phyloP scores from a whole-genome alignment of 805 yeast species.

The Ogataea siamensis region DNA sequence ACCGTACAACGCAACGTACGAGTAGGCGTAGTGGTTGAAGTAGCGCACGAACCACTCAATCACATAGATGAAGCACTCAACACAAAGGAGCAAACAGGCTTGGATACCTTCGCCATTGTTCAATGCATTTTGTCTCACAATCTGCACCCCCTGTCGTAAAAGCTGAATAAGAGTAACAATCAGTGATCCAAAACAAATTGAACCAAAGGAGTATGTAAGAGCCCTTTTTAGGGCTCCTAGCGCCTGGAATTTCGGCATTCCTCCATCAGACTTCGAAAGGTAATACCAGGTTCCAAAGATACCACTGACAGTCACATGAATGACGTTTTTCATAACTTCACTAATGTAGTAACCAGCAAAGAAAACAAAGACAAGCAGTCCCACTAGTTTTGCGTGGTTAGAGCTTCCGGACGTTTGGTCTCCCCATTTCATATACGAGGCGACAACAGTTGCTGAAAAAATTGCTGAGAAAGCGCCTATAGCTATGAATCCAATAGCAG shows the following conservation, averaged over 20 bases:
- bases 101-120: slow-evolving; percentile 22
- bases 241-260: slow-evolving; percentile 75
- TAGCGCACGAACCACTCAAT: slow-evolving; percentile 48
- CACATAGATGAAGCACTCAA: slow-evolving; percentile 24
- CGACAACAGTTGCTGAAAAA: slow-evolving; percentile 65
- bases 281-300: slow-evolving; percentile 94
- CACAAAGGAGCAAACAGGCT: slow-evolving; percentile 18
- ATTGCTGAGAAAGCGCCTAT: slow-evolving; percentile 63
- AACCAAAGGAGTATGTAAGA: slow-evolving; percentile 82
- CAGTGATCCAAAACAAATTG: slow-evolving; percentile 77
- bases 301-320: slow-evolving; percentile 81
- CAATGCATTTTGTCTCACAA: slow-evolving; percentile 41
- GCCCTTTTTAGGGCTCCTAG: slow-evolving; percentile 75
- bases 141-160: slow-evolving; percentile 50
- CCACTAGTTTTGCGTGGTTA: slow-evolving; percentile 23
- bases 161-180: slow-evolving; percentile 76
- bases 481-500: slow-evolving; percentile 39
- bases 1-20: slow-evolving; percentile 88
- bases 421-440: slow-evolving; percentile 75
- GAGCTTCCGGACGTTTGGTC: slow-evolving; percentile 17
- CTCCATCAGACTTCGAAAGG: slow-evolving; percentile 48
- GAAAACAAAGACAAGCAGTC: slow-evolving; percentile 68
- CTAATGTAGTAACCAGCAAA: slow-evolving; percentile 83
- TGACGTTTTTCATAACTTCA: slow-evolving; percentile 76
- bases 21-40: slow-evolving; percentile 87